Evolutionary conservation across 495 filamentous ascomycete genomes (phyloP), one percentile per base, ranked within the genome.

Genomic region (Pyronema domesticum): DNA sequence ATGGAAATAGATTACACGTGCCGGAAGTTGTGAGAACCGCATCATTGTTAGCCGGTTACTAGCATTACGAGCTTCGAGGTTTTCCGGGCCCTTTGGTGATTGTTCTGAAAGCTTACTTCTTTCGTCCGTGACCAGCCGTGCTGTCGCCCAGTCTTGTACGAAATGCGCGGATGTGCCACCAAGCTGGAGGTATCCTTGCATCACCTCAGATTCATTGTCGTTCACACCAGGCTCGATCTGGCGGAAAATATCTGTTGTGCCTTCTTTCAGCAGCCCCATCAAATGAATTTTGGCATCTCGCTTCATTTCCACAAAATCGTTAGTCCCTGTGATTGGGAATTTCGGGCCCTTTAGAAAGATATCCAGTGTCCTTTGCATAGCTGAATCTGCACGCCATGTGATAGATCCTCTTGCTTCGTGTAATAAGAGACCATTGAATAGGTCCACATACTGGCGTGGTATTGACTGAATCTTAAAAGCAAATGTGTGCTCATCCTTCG

Each of bases 341-440:
- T 30, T 17, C 17, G 51, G 50, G 6, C 48, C 19, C 11, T 30
- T 11, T 4, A 57, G 51, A 39, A 11, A 57, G 18, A 39, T 17
- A 3, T 42, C 0, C 8, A 57, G 43, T 1, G 53, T 47, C 9
- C 13, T 55, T 18, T 37, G 15, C 42, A 56, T 46, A 14, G 56
- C 23, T 47, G 30, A 11, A 8, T 57, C 56, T 6, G 51, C 44
- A 19, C 8, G 18, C 56, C 56, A 57, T 17, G 56, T 56, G 19
- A 57, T 46, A 7, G 51, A 37, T 10, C 9, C 18, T 11, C 18
- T 17, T 13, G 51, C 56, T 45, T 57, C 56, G 13, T 55, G 15
- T 17, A 57, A n/a, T 14, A 56, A 30, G 23, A 56, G 7, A 6
- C 53, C 33, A 33, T 57, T 57, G 19, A 57, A 55, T 7, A 48